A percentile compares a stretch with the other conserved stretches of the same genome.
phyloP scores from a whole-genome alignment of 164 flowering plant species.

The Aristolochia fimbriata region DNA sequence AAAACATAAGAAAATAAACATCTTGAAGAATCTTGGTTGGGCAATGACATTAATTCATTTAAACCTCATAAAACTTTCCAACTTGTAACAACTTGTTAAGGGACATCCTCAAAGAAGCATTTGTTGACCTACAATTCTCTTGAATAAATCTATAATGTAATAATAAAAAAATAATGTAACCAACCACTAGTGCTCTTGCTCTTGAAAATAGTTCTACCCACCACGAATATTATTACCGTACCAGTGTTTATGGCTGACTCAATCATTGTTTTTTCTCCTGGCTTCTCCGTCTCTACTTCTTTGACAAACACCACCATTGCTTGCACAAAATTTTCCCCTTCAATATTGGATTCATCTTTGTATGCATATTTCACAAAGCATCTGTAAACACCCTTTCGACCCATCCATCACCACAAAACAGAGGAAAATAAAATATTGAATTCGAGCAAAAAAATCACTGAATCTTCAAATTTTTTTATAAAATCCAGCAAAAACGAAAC shows the following conservation, averaged over 20 bases:
- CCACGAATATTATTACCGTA: slow-evolving; percentile 14
- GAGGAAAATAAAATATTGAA: too few relatives aligned
- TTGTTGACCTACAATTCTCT: slow-evolving; percentile 18
- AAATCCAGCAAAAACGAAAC: too few relatives aligned
- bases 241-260: slow-evolving; percentile 8
- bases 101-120: slow-evolving; percentile 14
- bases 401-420: too few relatives aligned
- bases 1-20: too few relatives aligned
- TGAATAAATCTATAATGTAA: slow-evolving; percentile 16
- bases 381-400: slow-evolving; percentile 13
- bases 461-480: too few relatives aligned
- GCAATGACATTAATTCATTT: not conserved
- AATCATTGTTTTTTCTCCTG: slow-evolving; percentile 7
- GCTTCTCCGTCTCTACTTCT: not conserved
- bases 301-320: slow-evolving; percentile 8
- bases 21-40: too few relatives aligned
- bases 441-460: too few relatives aligned
- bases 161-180: slow-evolving; percentile 8
- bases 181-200: slow-evolving; percentile 9
- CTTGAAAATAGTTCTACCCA: slow-evolving; percentile 16
- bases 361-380: slow-evolving; percentile 23
- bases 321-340: slow-evolving; percentile 11
- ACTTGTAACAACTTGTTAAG: slow-evolving; percentile 15
- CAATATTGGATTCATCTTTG: slow-evolving; percentile 12
- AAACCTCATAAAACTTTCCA: slow-evolving; percentile 23